Base-by-base conservation (phyloP, 2,329 filamentous ascomycete genomes). In the Phaeoacremonium minimum region DNA sequence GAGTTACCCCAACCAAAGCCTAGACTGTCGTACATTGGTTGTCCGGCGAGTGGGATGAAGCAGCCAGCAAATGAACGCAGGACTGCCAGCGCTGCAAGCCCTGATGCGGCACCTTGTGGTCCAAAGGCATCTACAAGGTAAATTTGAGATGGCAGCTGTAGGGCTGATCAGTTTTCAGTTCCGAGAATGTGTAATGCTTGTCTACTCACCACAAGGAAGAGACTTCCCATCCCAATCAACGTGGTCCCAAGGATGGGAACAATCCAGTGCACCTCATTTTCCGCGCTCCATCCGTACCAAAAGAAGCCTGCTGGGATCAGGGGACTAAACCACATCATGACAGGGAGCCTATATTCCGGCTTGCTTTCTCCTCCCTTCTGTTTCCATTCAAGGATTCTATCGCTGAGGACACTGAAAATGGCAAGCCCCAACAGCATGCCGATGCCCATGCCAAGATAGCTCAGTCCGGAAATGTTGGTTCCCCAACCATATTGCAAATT, bases 111-210 rank as follows among this genome's bases (percentile, higher is more conserved):
- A 2, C 71, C 71, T 35, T 83, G 77, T 13, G 84, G 71, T 2
- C 83, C 65, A 46, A 84, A 84, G 4, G 76, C 78, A 34, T 79
- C 74, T 29, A 75, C 69, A 29, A 42, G n/a, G 15, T 66, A 63
- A 37, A 70, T 71, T 3, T 58, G 51, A 5, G 61, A 55, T 18
- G 67, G 58, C 50, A n/a, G n/a, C n/a, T n/a, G n/a, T n/a, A n/a
- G n/a, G n/a, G n/a, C n/a, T n/a, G n/a, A n/a, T n/a, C n/a, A n/a
- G n/a, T n/a, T n/a, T n/a, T n/a, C n/a, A n/a, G n/a, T n/a, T n/a
- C n/a, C n/a, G n/a, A n/a, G n/a, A n/a, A n/a, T n/a, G n/a, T n/a
- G n/a, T n/a, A n/a, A n/a, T n/a, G n/a, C n/a, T n/a, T n/a, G n/a
- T n/a, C n/a, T n/a, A n/a, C n/a, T n/a, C n/a, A n/a, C n/a, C n/a